phyloP scores from a whole-genome alignment of 2,329 filamentous ascomycete genomes.

The Xylaria polymorpha region DNA sequence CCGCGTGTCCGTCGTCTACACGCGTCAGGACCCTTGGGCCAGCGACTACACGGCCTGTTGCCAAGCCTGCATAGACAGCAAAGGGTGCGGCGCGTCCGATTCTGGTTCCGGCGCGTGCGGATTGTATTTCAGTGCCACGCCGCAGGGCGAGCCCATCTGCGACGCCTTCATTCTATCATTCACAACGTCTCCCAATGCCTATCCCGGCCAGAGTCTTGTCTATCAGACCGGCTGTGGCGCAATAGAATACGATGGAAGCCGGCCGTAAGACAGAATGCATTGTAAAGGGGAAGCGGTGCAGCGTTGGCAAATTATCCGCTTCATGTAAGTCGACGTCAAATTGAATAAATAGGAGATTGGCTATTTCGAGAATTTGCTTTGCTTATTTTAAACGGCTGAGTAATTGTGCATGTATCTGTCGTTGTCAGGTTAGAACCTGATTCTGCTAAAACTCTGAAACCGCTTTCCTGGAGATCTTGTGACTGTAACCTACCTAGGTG shows the following conservation, averaged over 20 bases:
- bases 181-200: constrained; percentile 31
- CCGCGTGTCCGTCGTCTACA: constrained; percentile 39
- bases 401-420: no score
- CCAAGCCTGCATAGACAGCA: constrained; percentile 46
- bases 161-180: constrained; percentile 41
- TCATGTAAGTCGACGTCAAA: not conserved
- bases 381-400: no score
- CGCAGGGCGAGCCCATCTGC: constrained; percentile 34
- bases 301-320: not conserved
- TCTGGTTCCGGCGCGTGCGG: constrained; percentile 34
- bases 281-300: not conserved
- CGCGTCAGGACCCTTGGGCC: constrained; percentile 32
- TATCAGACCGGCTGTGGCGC: constrained; percentile 36
- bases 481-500: no score
- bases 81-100: constrained; percentile 40
- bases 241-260: constrained; percentile 13
- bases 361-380: not conserved
- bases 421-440: no score
- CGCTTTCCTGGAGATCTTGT: no score
- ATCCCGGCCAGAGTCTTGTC: constrained; percentile 39
- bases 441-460: no score
- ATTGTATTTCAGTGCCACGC: constrained; percentile 35
- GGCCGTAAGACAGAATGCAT: not conserved
- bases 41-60: constrained; percentile 43
- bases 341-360: not conserved